Conservation (phyloP, 202 grass and related monocot species). For the Panicum hallii region DNA sequence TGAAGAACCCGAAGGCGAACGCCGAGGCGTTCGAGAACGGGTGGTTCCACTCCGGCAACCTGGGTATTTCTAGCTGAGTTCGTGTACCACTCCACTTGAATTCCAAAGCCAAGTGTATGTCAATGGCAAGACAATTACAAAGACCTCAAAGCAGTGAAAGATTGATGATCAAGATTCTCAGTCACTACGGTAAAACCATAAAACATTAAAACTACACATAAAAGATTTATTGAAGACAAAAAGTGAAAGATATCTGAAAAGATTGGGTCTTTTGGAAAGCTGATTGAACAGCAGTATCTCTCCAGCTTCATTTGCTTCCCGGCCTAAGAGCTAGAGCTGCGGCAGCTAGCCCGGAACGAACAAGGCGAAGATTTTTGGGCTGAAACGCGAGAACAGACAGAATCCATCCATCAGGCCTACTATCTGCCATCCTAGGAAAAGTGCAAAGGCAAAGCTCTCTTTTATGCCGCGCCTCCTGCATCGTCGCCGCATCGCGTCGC, state of each 20-base stretch:
- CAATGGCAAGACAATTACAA: background rate
- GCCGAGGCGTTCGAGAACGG: conserved; percentile 78
- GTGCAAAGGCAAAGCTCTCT: background rate
- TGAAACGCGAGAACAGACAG: background rate
- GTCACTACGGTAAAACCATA: background rate
- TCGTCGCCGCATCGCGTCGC: background rate
- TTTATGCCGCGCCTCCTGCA: background rate
- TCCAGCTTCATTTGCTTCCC: conserved; percentile 40
- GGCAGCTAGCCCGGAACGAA: conserved; percentile 23
- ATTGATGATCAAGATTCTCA: background rate
- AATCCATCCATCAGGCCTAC: background rate
- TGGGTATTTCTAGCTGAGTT: conserved; percentile 34
- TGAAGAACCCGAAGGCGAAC: conserved; percentile 83
- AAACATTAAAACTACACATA: background rate
- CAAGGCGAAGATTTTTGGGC: conserved; percentile 12
- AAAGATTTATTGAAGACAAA: background rate
- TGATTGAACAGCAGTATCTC: conserved; percentile 34
- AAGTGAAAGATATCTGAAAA: background rate
- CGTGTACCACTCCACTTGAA: background rate
- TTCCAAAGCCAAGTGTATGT: background rate
- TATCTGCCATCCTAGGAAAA: conserved; percentile 36
- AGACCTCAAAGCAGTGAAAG: background rate
- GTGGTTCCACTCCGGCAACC: conserved; percentile 95
- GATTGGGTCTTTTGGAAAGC: background rate
- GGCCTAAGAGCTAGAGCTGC: conserved; percentile 11